These are phyloP conservation scores for Diatrype stigma DNA, from an alignment of 2,329 filamentous ascomycete species.

Conservation along the genomic window DNA sequence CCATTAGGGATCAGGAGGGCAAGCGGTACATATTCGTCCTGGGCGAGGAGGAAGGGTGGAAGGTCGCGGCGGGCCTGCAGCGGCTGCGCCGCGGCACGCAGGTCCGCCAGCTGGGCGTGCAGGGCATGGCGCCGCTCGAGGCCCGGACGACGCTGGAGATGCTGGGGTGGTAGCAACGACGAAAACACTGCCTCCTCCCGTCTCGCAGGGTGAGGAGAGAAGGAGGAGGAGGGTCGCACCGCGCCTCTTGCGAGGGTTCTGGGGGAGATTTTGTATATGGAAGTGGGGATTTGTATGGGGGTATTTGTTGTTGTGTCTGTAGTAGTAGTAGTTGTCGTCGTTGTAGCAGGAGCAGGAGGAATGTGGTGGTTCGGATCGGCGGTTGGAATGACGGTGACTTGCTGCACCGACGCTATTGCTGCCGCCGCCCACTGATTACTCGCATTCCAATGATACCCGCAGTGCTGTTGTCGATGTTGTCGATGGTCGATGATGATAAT, in stretches of 20 bases:
- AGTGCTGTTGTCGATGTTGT: not conserved
- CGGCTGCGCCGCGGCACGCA: constrained; percentile 57
- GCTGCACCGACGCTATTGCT: not conserved
- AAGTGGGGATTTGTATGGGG: not conserved
- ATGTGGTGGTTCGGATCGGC: not conserved
- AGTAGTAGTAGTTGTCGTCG: not conserved
- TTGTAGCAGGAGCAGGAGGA: not conserved
- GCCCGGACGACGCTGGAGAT: constrained; percentile 52
- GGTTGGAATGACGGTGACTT: not conserved
- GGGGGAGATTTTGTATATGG: not conserved
- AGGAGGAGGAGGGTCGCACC: not conserved
- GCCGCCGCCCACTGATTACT: not conserved
- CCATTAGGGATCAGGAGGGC: constrained; percentile 61
- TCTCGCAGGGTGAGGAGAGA: not conserved
- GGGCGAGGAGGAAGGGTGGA: constrained; percentile 63
- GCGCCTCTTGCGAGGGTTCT: too few relatives aligned
- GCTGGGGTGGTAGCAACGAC: constrained; percentile 46
- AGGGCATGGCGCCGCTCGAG: constrained; percentile 51
- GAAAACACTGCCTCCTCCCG: not conserved
- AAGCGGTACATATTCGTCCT: constrained; percentile 64
- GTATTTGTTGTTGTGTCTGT: not conserved
- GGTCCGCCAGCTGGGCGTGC: constrained; percentile 55
- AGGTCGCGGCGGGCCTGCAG: constrained; percentile 59
- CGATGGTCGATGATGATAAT: too few relatives aligned
- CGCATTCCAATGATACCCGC: not conserved